A percentile compares a stretch with the other conserved stretches of the same genome.
phyloP scores from a whole-genome alignment of 1,139 yeast species.

The Saccharomyces hybrid region DNA sequence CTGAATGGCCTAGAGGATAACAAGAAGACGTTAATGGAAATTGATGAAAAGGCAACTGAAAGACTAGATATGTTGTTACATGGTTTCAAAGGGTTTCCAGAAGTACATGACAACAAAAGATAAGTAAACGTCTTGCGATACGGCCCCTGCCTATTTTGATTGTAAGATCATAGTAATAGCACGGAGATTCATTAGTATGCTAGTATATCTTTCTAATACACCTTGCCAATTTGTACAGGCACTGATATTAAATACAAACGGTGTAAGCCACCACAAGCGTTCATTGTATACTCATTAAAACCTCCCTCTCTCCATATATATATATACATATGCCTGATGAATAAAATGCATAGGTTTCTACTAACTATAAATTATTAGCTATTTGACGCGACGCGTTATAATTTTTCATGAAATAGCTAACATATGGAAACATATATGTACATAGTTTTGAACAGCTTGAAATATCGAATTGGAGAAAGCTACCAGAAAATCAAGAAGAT shows the following conservation, averaged over 20 bases:
- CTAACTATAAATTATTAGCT: neutral
- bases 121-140: too few species aligned
- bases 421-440: neutral
- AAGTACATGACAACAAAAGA: neutral
- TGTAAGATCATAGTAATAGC: too few species aligned
- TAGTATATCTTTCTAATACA: neutral
- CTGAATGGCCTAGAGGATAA: constrained; percentile 7
- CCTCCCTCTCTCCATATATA: too few species aligned
- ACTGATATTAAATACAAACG: too few species aligned
- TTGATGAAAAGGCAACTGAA: constrained; percentile 7
- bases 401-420: neutral
- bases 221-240: too few species aligned
- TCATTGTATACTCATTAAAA: too few species aligned
- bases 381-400: neutral
- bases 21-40: neutral
- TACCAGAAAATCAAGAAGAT: neutral
- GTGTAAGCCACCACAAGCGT: too few species aligned
- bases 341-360: neutral
- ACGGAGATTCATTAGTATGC: neutral
- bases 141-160: too few species aligned
- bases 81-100: constrained; percentile 21
- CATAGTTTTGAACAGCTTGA: neutral
- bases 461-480: neutral
- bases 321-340: neutral
- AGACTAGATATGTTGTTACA: constrained; percentile 17